A percentile compares a stretch with the other conserved stretches of the same genome.
phyloP scores from a whole-genome alignment of 371 early-diverging fungal genomes.

The Zychaea mexicana region DNA sequence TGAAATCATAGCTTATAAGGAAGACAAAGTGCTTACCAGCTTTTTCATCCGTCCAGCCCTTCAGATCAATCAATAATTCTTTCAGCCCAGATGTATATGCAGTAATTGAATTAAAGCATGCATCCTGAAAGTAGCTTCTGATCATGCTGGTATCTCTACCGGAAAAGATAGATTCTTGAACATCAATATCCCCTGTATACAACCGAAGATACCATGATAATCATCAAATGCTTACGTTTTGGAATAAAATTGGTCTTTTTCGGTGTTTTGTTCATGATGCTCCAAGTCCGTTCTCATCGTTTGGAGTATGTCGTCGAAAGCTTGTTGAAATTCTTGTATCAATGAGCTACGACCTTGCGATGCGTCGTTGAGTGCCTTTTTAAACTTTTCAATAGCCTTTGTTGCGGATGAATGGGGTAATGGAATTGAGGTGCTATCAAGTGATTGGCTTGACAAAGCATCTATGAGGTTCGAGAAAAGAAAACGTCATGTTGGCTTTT shows the following conservation, averaged over 20 bases:
- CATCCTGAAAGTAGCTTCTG: conserved; percentile 28
- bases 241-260: conserved; percentile 21
- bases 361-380: conserved; percentile 23
- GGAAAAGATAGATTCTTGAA: too few species aligned
- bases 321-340: conserved; percentile 17
- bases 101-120: conserved; percentile 21
- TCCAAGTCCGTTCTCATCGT: conserved; percentile 25
- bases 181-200: neutral
- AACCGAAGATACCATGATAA: neutral
- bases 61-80: conserved; percentile 13
- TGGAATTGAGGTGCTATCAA: conserved; percentile 11
- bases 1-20: neutral
- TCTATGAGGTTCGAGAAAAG: conserved; percentile 10
- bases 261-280: conserved; percentile 12
- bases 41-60: conserved; percentile 23
- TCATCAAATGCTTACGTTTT: conserved; percentile 20
- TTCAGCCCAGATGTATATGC: conserved; percentile 17
- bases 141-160: conserved; percentile 31
- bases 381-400: conserved; percentile 28
- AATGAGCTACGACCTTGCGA: conserved; percentile 25
- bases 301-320: conserved; percentile 25
- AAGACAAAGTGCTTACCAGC: too few species aligned
- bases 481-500: conserved; percentile 4
- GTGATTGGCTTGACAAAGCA: conserved; percentile 20
- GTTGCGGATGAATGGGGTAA: conserved; percentile 31